Conservation (phyloP, 768 basidiomycete species). For the Termitomyces sp. region DNA sequence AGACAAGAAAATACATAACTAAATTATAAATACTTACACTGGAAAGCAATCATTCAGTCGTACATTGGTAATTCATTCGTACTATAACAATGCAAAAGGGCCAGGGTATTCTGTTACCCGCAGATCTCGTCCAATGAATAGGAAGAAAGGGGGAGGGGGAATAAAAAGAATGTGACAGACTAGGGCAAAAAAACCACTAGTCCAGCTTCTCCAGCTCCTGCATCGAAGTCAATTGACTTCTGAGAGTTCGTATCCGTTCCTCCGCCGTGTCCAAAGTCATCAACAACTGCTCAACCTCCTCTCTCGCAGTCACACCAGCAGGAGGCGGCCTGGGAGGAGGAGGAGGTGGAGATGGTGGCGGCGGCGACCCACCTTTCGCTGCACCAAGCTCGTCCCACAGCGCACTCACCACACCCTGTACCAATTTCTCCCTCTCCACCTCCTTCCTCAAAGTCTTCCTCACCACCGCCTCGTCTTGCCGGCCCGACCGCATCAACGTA, state of each 20-base stretch:
- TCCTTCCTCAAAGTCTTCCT: slow-evolving; percentile 45
- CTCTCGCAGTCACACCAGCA: slow-evolving; percentile 24
- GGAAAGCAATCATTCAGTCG: background rate
- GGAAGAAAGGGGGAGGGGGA: background rate
- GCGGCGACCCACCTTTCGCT: slow-evolving; percentile 27
- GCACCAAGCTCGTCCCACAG: slow-evolving; percentile 65
- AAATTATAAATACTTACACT: background rate
- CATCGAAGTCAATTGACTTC: slow-evolving; percentile 28
- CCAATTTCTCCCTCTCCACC: slow-evolving; percentile 72
- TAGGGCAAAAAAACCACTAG: background rate
- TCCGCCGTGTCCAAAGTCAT: slow-evolving; percentile 53
- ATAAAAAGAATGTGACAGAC: background rate
- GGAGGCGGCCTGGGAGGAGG: slow-evolving; percentile 9
- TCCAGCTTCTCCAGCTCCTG: slow-evolving; percentile 9
- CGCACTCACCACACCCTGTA: slow-evolving; percentile 66
- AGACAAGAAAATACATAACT: background rate
- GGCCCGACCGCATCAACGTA: slow-evolving; percentile 42
- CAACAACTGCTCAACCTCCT: slow-evolving; percentile 44
- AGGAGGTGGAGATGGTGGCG: slow-evolving; percentile 6
- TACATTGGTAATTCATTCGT: slow-evolving; percentile 1
- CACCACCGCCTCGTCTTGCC: slow-evolving; percentile 36
- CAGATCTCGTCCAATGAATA: background rate
- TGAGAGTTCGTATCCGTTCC: slow-evolving; percentile 44
- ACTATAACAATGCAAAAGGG: too few species aligned
- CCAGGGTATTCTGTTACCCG: background rate